A percentile compares a stretch with the other conserved stretches of the same genome.
Evolutionary conservation across 345 rosid species (phyloP).

Genomic region (Euphorbia pulcherrima): DNA sequence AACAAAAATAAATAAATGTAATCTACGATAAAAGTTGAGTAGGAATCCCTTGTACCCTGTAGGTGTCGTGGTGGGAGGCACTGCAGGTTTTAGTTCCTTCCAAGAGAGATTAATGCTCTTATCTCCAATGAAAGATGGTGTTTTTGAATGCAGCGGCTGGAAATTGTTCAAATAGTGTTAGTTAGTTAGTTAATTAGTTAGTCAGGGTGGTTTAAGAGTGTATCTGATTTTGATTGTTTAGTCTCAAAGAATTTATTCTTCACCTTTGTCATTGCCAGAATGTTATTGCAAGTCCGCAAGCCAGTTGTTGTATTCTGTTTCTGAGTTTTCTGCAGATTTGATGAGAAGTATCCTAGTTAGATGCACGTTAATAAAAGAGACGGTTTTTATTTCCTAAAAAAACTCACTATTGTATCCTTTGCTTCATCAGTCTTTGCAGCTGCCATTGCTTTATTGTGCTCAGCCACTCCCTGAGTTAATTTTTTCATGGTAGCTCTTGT

Average conservation of each 20-base stretch:
- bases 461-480: constrained; percentile 85
- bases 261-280: constrained; percentile 96
- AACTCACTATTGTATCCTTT: constrained; percentile 70
- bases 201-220: constrained; percentile 2
- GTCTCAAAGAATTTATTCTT: neutral
- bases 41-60: constrained; percentile 51
- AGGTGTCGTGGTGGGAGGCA: constrained; percentile 37
- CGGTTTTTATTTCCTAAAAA: neutral
- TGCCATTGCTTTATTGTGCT: constrained; percentile 93
- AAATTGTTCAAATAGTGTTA: constrained; percentile 15
- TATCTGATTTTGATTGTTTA: neutral
- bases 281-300: constrained; percentile 90
- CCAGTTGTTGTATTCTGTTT: constrained; percentile 85
- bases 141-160: constrained; percentile 82
- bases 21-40: neutral
- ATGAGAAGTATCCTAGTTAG: constrained; percentile 5
- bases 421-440: constrained; percentile 94
- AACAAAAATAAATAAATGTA: neutral
- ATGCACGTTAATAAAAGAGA: neutral
- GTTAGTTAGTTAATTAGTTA: constrained; percentile 24
- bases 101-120: constrained; percentile 83
- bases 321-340: constrained; percentile 64
- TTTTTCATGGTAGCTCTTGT: constrained; percentile 91
- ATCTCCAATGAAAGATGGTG: constrained; percentile 86
- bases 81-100: constrained; percentile 72